These are phyloP conservation scores for Aurinia saxatilis DNA, from an alignment of 345 rosid species.

Conservation along the genomic window DNA sequence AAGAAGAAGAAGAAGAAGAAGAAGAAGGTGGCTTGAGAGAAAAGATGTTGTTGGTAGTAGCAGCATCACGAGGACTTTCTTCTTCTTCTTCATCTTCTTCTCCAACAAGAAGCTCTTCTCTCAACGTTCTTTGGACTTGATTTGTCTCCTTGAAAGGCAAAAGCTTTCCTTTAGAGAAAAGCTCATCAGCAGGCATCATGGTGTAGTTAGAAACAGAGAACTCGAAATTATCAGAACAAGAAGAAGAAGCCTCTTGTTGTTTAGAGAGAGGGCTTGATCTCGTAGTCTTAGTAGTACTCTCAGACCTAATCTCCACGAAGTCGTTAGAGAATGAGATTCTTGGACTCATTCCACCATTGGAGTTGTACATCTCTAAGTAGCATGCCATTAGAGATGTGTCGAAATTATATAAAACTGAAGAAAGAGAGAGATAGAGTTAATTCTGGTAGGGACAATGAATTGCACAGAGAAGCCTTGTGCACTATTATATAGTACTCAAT, in stretches of 20 bases:
- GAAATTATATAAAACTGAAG: too few relatives aligned
- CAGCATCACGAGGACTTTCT: conserved; percentile 30
- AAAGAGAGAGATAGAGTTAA: conserved; percentile 23
- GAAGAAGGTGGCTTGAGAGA: conserved; percentile 46
- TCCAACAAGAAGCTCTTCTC: conserved; percentile 77
- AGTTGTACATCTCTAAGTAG: conserved; percentile 64
- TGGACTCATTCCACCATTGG: conserved; percentile 58
- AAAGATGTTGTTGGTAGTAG: conserved; percentile 23
- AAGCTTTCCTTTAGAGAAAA: conserved; percentile 81
- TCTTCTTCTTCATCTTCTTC: conserved; percentile 32
- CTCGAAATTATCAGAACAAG: conserved; percentile 73
- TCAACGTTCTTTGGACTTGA: conserved; percentile 67
- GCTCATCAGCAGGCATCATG: conserved; percentile 98
- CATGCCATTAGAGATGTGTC: conserved; percentile 59
- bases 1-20: conserved; percentile 38
- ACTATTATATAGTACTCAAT: conserved; percentile 29
- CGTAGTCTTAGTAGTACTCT: conserved; percentile 32
- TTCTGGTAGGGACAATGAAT: conserved; percentile 35
- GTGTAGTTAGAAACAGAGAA: conserved; percentile 70
- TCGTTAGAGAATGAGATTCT: conserved; percentile 92
- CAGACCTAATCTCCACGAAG: conserved; percentile 59
- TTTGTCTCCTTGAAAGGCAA: conserved; percentile 65
- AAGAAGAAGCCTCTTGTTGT: conserved; percentile 22
- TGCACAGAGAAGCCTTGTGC: conserved; percentile 38
- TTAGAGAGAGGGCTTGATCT: conserved; percentile 29